phyloP scores from a whole-genome alignment of 2,329 filamentous ascomycete genomes.

The Colletotrichum australisinense region DNA sequence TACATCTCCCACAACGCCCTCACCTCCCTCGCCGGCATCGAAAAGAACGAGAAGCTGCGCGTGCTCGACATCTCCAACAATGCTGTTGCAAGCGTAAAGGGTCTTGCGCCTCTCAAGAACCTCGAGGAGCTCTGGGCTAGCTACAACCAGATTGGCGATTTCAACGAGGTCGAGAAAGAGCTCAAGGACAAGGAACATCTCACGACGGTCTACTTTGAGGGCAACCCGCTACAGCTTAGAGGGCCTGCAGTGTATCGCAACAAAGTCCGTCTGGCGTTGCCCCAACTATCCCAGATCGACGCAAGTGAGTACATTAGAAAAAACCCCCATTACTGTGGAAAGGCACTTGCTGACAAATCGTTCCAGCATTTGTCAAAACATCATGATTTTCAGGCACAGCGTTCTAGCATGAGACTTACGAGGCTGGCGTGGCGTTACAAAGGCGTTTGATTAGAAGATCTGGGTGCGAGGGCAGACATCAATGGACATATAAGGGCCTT shows the following conservation, averaged over 20 bases:
- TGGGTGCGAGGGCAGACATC: background rate
- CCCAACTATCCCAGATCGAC: conserved; percentile 93
- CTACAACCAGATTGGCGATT: conserved; percentile 84
- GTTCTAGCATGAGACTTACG: conserved; percentile 22
- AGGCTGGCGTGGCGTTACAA: conserved; percentile 31
- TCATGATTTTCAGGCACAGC: conserved; percentile 16
- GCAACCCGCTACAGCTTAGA: conserved; percentile 86
- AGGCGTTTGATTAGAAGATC: conserved; percentile 24
- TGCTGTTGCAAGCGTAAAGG: conserved; percentile 78
- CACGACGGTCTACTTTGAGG: conserved; percentile 95
- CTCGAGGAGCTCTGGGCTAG: conserved; percentile 96
- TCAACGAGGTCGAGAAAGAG: conserved; percentile 83
- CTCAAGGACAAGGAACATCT: conserved; percentile 83
- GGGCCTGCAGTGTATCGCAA: conserved; percentile 91
- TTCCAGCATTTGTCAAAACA: conserved; percentile 36
- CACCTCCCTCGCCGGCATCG: conserved; percentile 79
- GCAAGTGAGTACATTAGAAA: conserved; percentile 78
- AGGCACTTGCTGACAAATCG: conserved; percentile 3
- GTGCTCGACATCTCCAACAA: conserved; percentile 94
- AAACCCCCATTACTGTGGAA: too few relatives aligned
- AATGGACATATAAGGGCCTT: conserved; percentile 5
- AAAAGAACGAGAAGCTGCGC: conserved; percentile 73
- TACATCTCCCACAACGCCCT: conserved; percentile 97
- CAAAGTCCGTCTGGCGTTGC: conserved; percentile 89
- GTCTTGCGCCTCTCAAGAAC: conserved; percentile 74